These are phyloP conservation scores for Inonotus hispidus DNA, from an alignment of 1,284 basidiomycete genomes.

Conservation along the genomic window DNA sequence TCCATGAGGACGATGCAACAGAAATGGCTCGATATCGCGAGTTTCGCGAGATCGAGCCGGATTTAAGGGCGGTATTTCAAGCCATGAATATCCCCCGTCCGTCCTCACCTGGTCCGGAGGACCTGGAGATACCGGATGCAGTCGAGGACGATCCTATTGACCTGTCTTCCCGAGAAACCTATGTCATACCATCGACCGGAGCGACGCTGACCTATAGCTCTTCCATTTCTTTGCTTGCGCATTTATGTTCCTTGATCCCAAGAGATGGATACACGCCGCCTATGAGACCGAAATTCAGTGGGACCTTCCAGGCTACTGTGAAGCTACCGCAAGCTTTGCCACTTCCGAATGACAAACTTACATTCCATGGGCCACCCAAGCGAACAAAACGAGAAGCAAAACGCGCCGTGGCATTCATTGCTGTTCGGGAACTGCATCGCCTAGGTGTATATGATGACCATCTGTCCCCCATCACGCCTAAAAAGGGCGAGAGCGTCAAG, in stretches of 20 bases:
- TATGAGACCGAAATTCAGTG: constrained; percentile 53
- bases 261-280: constrained; percentile 61
- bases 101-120: constrained; percentile 23
- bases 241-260: constrained; percentile 71
- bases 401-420: constrained; percentile 72
- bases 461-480: constrained; percentile 53
- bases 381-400: constrained; percentile 74
- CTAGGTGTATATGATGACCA: constrained; percentile 77
- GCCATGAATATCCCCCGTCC: constrained; percentile 32
- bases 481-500: constrained; percentile 39
- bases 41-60: constrained; percentile 56
- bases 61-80: constrained; percentile 58
- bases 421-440: constrained; percentile 59
- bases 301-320: constrained; percentile 54
- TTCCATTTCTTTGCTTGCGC: constrained; percentile 61
- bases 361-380: constrained; percentile 50
- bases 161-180: constrained; percentile 60
- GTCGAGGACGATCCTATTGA: constrained; percentile 47
- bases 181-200: constrained; percentile 61
- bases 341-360: constrained; percentile 46
- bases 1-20: constrained; percentile 51
- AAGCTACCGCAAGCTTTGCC: constrained; percentile 65
- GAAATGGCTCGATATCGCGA: constrained; percentile 52
- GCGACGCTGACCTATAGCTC: constrained; percentile 74
- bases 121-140: constrained; percentile 42